phyloP scores from a whole-genome alignment of 1,284 basidiomycete genomes.

The Xerocomus amazonicus region DNA sequence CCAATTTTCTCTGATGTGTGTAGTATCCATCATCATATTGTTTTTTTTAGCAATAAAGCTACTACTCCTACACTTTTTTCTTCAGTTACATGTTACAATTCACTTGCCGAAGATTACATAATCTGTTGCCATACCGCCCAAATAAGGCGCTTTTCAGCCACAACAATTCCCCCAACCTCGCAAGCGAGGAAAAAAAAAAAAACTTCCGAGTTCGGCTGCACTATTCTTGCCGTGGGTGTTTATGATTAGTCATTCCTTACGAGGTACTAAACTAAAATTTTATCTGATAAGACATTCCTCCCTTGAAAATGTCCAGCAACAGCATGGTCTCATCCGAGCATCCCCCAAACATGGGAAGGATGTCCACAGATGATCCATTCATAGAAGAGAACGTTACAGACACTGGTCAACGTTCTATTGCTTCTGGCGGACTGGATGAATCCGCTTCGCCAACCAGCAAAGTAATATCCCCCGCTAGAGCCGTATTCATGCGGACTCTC shows the following conservation, averaged over 20 bases:
- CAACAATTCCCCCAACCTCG: too few relatives aligned
- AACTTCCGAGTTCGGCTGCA: too few relatives aligned
- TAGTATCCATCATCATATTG: too few relatives aligned
- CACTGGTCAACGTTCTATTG: not conserved
- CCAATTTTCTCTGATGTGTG: too few relatives aligned
- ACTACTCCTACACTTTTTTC: too few relatives aligned
- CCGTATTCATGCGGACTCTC: constrained; percentile 50
- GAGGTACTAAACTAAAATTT: constrained; percentile 7
- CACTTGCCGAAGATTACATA: too few relatives aligned
- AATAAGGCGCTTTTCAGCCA: too few relatives aligned
- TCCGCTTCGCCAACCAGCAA: not conserved
- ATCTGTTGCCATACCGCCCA: too few relatives aligned
- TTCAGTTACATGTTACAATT: too few relatives aligned
- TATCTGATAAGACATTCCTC: constrained; percentile 26
- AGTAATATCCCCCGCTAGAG: constrained; percentile 29
- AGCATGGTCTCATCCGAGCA: constrained; percentile 1
- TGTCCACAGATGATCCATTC: not conserved
- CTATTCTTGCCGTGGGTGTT: too few relatives aligned
- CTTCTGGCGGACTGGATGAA: not conserved
- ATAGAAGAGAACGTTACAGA: not conserved
- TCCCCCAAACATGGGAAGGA: not conserved
- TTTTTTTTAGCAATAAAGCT: too few relatives aligned
- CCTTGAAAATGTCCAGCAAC: constrained; percentile 1
- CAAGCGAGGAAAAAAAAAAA: too few relatives aligned
- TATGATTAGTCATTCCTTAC: constrained; percentile 16